Evolutionary conservation across 2,329 filamentous ascomycete species (phyloP).

Genomic region (Exophiala sideris): DNA sequence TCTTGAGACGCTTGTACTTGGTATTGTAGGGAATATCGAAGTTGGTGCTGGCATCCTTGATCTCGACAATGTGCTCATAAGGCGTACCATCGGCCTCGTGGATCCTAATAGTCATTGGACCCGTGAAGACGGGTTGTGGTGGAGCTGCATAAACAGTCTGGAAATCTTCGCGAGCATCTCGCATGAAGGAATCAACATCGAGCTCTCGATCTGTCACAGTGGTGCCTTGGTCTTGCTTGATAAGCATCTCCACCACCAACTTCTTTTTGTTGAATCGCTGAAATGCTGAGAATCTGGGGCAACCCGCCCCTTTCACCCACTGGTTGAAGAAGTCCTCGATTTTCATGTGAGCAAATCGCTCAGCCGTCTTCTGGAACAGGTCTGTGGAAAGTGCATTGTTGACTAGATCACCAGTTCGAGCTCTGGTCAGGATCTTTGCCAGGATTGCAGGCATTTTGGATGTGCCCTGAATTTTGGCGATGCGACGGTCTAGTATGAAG

Average conservation of each 20-base stretch:
- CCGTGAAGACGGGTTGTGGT: constrained; percentile 79
- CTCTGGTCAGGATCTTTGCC: constrained; percentile 78
- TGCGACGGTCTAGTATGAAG: constrained; percentile 86
- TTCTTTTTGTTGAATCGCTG: constrained; percentile 98
- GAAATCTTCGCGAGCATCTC: constrained; percentile 76
- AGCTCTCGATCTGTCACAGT: constrained; percentile 58
- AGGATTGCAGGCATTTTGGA: constrained; percentile 81
- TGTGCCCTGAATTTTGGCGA: constrained; percentile 83
- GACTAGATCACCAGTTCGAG: constrained; percentile 73
- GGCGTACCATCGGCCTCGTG: constrained; percentile 97
- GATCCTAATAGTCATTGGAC: constrained; percentile 95
- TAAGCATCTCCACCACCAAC: constrained; percentile 85
- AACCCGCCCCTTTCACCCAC: constrained; percentile 86
- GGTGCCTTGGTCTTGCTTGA: constrained; percentile 69
- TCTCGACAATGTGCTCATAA: constrained; percentile 96
- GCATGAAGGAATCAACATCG: constrained; percentile 72
- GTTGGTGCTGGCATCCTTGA: constrained; percentile 78
- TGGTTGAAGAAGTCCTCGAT: constrained; percentile 90
- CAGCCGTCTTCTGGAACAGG: constrained; percentile 76
- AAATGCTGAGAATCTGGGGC: constrained; percentile 78
- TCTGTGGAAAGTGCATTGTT: constrained; percentile 70
- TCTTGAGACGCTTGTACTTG: constrained; percentile 95
- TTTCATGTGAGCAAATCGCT: constrained; percentile 82
- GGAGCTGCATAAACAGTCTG: constrained; percentile 66
- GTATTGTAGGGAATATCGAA: constrained; percentile 98